Evolutionary conservation across 352 stramenopile genomes (phyloP).

Genomic region (Elongisporangium undulatum): DNA sequence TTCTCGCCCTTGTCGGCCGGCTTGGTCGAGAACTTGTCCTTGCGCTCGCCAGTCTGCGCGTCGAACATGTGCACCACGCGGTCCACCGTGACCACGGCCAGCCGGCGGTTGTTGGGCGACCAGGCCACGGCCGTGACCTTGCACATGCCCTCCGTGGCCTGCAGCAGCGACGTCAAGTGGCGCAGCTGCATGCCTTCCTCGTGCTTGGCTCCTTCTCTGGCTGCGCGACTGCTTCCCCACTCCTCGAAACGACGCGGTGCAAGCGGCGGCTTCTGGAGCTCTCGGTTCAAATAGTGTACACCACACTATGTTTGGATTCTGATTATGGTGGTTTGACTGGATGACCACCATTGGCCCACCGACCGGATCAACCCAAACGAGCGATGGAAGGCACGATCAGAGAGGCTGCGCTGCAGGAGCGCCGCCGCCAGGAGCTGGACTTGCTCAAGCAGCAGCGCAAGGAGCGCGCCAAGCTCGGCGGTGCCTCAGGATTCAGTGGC

Average conservation of each 20-base stretch:
- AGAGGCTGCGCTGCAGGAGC: slow-evolving; percentile 62
- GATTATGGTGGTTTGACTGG: slow-evolving; percentile 2
- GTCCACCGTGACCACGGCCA: slow-evolving; percentile 92
- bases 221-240: background rate
- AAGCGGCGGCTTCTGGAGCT: background rate
- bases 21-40: slow-evolving; percentile 96
- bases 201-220: background rate
- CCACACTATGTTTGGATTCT: slow-evolving; percentile 8
- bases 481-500: slow-evolving; percentile 66
- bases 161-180: slow-evolving; percentile 89
- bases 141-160: slow-evolving; percentile 87
- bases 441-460: slow-evolving; percentile 77
- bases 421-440: slow-evolving; percentile 71
- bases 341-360: slow-evolving; percentile 1
- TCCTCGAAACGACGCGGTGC: slow-evolving; percentile 35
- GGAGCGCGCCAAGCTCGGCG: slow-evolving; percentile 56
- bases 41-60: slow-evolving; percentile 87
- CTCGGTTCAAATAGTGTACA: background rate
- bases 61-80: slow-evolving; percentile 93
- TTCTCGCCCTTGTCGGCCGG: slow-evolving; percentile 92
- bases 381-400: slow-evolving; percentile 46
- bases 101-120: slow-evolving; percentile 90
- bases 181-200: slow-evolving; percentile 95
- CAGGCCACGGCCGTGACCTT: slow-evolving; percentile 92
- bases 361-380: background rate